Conservation (phyloP, 116 monocot genomes). For the Iris pallida region DNA sequence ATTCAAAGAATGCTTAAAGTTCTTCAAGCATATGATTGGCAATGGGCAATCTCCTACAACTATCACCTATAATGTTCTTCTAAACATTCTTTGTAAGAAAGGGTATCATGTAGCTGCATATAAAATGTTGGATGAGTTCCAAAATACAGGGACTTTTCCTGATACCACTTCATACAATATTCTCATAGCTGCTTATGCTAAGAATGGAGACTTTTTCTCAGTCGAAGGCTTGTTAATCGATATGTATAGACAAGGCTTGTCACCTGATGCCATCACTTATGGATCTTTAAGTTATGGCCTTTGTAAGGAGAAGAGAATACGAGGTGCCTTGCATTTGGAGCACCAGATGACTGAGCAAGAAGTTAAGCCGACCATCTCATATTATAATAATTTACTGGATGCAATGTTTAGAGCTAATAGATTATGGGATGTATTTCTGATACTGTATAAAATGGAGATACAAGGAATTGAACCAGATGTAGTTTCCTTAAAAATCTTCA, state of each 20-base stretch:
- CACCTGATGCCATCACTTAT: conserved; percentile 40
- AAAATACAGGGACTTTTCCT: conserved; percentile 20
- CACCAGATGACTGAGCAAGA: conserved; percentile 23
- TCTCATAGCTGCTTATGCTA: conserved; percentile 34
- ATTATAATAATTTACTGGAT: conserved; percentile 35
- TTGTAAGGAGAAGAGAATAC: conserved; percentile 25
- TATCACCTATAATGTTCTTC: conserved; percentile 41
- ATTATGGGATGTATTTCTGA: conserved; percentile 27
- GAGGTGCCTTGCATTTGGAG: conserved; percentile 26
- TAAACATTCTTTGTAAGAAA: conserved; percentile 39
- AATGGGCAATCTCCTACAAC: conserved; percentile 21
- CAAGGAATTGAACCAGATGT: conserved; percentile 36
- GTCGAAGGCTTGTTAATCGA: conserved; percentile 21
- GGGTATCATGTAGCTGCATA: conserved; percentile 18
- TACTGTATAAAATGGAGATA: conserved; percentile 40
- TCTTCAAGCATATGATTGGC: conserved; percentile 34
- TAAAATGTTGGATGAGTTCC: conserved; percentile 27
- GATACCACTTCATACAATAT: conserved; percentile 56
- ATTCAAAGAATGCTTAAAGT: conserved; percentile 12
- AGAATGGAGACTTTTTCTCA: conserved; percentile 6
- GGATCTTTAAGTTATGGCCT: conserved; percentile 24
- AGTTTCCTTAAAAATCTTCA: conserved; percentile 28
- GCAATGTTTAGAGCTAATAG: conserved; percentile 28
- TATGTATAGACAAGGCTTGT: conserved; percentile 27
- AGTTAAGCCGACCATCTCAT: conserved; percentile 28